These are phyloP conservation scores for Hura crepitans DNA, from an alignment of 441 rosid species.

Conservation along the genomic window DNA sequence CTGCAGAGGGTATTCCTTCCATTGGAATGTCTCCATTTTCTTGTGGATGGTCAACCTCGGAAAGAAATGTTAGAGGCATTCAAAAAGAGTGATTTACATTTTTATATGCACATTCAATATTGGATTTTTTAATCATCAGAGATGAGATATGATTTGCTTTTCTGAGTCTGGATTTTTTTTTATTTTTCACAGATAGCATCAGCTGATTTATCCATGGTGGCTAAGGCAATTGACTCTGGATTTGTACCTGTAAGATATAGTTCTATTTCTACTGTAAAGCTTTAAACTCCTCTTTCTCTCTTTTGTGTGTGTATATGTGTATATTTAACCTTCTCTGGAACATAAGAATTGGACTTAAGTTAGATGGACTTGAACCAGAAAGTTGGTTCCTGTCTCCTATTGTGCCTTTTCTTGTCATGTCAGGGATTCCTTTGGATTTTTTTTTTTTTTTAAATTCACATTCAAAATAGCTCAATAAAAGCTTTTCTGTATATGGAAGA, in stretches of 20 bases:
- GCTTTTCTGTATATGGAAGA: not conserved
- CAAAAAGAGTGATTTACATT: constrained; percentile 20
- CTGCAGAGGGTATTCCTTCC: constrained; percentile 86
- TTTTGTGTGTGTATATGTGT: too few relatives aligned
- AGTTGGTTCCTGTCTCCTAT: not conserved
- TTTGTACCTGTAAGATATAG: constrained; percentile 76
- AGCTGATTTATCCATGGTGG: constrained; percentile 59
- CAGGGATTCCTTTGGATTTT: not conserved
- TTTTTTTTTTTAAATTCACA: not conserved
- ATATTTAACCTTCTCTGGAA: not conserved
- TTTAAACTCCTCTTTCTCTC: not conserved
- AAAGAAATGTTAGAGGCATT: constrained; percentile 60
- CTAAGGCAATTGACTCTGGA: constrained; percentile 67
- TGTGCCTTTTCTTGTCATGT: not conserved
- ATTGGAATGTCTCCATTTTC: constrained; percentile 85
- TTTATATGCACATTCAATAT: constrained; percentile 1
- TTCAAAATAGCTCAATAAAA: not conserved
- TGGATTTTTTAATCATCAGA: not conserved
- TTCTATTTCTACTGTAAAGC: not conserved
- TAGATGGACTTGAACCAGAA: not conserved
- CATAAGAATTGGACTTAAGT: not conserved
- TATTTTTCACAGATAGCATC: constrained; percentile 49
- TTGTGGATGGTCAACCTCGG: constrained; percentile 80
- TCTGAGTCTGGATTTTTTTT: constrained; percentile 19
- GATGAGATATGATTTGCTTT: constrained; percentile 1